Conservation (phyloP, 257 asterid species). For the Plantago elongata region DNA sequence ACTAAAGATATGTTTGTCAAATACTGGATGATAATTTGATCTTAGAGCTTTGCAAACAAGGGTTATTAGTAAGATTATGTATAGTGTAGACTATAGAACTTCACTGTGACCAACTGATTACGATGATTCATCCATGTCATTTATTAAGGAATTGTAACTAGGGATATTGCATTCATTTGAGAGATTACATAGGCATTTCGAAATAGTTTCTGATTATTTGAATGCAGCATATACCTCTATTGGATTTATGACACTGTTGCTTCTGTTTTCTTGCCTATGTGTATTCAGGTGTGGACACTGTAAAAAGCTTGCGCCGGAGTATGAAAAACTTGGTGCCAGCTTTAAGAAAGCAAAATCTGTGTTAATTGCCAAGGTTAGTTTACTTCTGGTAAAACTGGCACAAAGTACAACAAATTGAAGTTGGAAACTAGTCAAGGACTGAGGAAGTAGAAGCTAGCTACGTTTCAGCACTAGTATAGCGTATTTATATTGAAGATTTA, state of each 20-base stretch:
- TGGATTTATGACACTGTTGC: not conserved
- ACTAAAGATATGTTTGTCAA: not conserved
- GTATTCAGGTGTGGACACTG: slow-evolving; percentile 93
- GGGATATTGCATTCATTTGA: too few relatives aligned
- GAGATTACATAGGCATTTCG: too few relatives aligned
- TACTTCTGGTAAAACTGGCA: not conserved
- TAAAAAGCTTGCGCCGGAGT: slow-evolving; percentile 94
- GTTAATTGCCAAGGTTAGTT: slow-evolving; percentile 80
- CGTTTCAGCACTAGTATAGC: too few relatives aligned
- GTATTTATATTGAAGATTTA: too few relatives aligned
- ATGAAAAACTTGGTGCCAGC: slow-evolving; percentile 82
- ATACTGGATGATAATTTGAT: not conserved
- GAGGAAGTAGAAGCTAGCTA: too few relatives aligned
- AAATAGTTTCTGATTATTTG: too few relatives aligned
- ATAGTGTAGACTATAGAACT: not conserved
- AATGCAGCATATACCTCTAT: not conserved
- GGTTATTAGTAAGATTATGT: not conserved
- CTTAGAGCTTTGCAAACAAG: not conserved
- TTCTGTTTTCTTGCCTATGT: not conserved
- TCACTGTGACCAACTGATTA: not conserved
- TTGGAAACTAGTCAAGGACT: too few relatives aligned
- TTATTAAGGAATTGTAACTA: not conserved
- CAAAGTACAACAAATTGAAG: too few relatives aligned
- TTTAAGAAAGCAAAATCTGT: slow-evolving; percentile 91
- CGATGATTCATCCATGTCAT: not conserved